Percentiles rank a stretch among this genome's conserved stretches.
Evolutionary conservation across 2,329 filamentous ascomycete species (phyloP).

Genomic region (Ophiocordyceps camponoti-leonardi): DNA sequence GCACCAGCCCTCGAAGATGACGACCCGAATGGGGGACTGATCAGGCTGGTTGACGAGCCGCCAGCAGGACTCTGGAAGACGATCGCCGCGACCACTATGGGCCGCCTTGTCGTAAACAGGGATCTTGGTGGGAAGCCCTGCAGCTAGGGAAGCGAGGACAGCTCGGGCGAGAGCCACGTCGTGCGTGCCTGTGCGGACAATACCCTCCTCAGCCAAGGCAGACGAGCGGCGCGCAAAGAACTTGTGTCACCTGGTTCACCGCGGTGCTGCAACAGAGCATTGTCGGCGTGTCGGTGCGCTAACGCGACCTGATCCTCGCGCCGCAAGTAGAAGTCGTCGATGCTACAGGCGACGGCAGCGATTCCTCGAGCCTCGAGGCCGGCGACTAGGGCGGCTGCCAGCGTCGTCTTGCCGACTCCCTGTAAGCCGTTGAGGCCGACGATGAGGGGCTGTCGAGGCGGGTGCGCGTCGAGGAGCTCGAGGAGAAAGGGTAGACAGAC

Average conservation of each 20-base stretch:
- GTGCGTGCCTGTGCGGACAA: conserved; percentile 36
- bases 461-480: conserved; percentile 35
- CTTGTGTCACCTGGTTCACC: conserved; percentile 50
- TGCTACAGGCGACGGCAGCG: conserved; percentile 57
- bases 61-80: conserved; percentile 47
- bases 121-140: conserved; percentile 34
- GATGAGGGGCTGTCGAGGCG: conserved; percentile 45
- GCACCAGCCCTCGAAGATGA: conserved; percentile 85
- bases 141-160: conserved; percentile 43
- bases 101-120: conserved; percentile 75
- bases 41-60: conserved; percentile 32
- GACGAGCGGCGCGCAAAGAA: not conserved
- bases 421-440: conserved; percentile 84
- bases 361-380: conserved; percentile 39
- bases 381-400: conserved; percentile 50
- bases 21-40: conserved; percentile 35
- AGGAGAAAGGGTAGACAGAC: conserved; percentile 66
- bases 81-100: conserved; percentile 60
- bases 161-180: conserved; percentile 47
- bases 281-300: conserved; percentile 46
- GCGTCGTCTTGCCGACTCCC: conserved; percentile 81
- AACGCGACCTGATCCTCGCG: conserved; percentile 51
- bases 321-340: conserved; percentile 79
- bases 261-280: conserved; percentile 62
- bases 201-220: not conserved